Evolutionary conservation across 2,329 filamentous ascomycete species (phyloP).

Genomic region (Teratosphaeria zuluensis): DNA sequence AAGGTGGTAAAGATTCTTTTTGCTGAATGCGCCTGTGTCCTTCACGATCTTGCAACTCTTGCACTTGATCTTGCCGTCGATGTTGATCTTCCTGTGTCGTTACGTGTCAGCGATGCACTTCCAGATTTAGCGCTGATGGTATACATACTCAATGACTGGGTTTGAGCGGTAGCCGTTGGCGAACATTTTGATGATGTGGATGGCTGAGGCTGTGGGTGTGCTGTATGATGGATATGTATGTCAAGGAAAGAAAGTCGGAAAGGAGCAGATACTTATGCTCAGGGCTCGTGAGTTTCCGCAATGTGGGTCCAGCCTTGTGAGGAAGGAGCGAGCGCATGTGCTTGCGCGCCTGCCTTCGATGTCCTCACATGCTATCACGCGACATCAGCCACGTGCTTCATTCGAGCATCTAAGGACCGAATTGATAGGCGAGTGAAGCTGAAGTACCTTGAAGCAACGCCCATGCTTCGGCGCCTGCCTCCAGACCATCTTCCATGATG

Average conservation of each 20-base stretch:
- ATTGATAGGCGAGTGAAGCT: not conserved
- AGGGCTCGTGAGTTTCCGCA: not conserved
- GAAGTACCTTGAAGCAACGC: not conserved
- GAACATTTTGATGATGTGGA: not conserved
- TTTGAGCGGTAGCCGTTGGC: not conserved
- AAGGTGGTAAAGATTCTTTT: slow-evolving; percentile 8
- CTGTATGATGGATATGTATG: not conserved
- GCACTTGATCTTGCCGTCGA: slow-evolving; percentile 10
- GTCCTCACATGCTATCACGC: not conserved
- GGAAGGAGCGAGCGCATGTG: not conserved
- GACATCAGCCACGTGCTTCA: not conserved
- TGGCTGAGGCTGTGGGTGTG: not conserved
- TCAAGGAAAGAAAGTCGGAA: not conserved
- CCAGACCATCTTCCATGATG: not conserved
- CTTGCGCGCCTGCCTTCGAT: not conserved
- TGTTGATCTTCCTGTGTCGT: not conserved
- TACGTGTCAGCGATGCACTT: not conserved
- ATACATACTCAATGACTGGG: not conserved
- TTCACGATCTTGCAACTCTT: slow-evolving; percentile 8
- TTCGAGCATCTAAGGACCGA: not conserved
- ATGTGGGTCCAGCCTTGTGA: not conserved
- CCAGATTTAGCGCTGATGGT: not conserved
- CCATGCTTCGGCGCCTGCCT: not conserved
- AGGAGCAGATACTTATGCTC: not conserved
- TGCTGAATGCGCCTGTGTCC: slow-evolving; percentile 3